Base-by-base conservation (phyloP, 169 alveolate species). In the Plasmodium vinckei region DNA sequence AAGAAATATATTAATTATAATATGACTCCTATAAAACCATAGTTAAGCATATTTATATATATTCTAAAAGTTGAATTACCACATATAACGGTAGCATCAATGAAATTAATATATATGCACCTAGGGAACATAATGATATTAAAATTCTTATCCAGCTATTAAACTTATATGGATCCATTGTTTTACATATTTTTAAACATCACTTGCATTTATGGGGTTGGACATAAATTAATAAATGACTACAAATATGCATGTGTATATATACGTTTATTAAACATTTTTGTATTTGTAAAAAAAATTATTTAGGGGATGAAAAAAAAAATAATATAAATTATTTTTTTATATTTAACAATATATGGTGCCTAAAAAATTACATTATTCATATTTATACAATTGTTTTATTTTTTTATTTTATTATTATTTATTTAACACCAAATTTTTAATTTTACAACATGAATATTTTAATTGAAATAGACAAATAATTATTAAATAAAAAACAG, bases 81-180 rank as follows among this genome's bases (percentile, higher is more conserved):
- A 75, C 77, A 42, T 47, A 75, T 23, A 75, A 57, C 23, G 88
- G 88, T 9, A 75, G 23, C 88, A 75, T 75, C 44, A 75, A 42
- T n/a, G 88, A 51, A 44, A 75, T 63, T 68, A 75, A 63, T 47
- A 75, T 67, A 56, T 75, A 75, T 33, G 68, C 75, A 33, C 88
- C 88, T 1, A 39, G 19, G 15, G 88, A 75, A 75, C 88, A 75
- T 46, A 75, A 56, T 10, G 77, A 61, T 63, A 75, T 75, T 46
- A 75, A 75, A 23, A 75, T 63, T 64, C 88, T 33, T 33, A 75
- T 75, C 88, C 88, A 75, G 15, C 88, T 75, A 33, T 75, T 75
- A 61, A 75, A 75, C 51, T 75, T 75, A 44, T 75, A 75, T 75
- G 88, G 88, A 68, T 75, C 88, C 88, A 75, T 75, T 6, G 21